Evolutionary conservation across 768 basidiomycete genomes (phyloP), one percentile per base, ranked within the genome.

Genomic region (Trametes sanguinea): DNA sequence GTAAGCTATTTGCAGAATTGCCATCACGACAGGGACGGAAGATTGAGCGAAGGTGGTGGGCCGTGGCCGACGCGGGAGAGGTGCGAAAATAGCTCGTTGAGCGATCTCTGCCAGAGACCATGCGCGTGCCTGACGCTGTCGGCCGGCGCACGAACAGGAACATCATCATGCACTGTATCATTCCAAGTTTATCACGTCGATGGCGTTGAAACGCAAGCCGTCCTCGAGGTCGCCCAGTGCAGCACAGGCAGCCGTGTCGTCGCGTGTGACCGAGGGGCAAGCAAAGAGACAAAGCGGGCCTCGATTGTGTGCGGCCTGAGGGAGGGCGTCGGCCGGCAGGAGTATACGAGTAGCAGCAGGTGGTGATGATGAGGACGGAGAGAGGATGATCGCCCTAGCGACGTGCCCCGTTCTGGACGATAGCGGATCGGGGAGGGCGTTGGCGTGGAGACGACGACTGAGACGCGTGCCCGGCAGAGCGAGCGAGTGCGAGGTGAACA

Each of bases 381-480:
- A 29, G 35, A 14, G 51, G 35, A 35, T 29, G 32, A 59, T 64
- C 22, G 54, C 57, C 62, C 39, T 64, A 43, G 54, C 62, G 57
- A 64, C 62, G 57, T 33, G 57, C 57, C 52, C 57, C 51, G 51
- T 57, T 51, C 22, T 51, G 45, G 22, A 48, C 51, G 61, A 62
- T 48, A 37, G 17, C 62, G 57, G 47, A 55, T 55, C 51, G 56
- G 40, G 57, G 16, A 32, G 48, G 11, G 56, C 51, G 62, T 63
- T 63, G 62, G 40, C 51, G 48, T 57, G 62, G 62, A 13, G 46
- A 55, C 57, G 40, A 54, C 52, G 22, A 51, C 22, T 22, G 22
- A 22, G 22, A 22, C 22, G 22, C 22, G 22, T 22, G 22, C 22
- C 29, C 35, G 30, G 39, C 2, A 40, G 45, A 30, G 40, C 5